These are phyloP conservation scores for Russula sp. DNA, from an alignment of 768 basidiomycete species.

Conservation along the genomic window DNA sequence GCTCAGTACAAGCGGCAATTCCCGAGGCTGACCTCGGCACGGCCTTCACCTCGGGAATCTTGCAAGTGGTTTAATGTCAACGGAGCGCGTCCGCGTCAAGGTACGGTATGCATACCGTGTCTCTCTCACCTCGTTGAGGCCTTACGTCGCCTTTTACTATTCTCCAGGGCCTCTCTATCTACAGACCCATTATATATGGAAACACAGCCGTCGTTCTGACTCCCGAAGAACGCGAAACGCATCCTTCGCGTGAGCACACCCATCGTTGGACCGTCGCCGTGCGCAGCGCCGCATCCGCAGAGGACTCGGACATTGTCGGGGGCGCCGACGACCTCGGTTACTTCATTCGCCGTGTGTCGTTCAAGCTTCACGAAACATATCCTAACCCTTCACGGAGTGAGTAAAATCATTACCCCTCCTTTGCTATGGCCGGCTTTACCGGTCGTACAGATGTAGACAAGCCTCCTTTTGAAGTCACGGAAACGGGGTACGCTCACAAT, in stretches of 20 bases:
- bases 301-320: slow-evolving; percentile 71
- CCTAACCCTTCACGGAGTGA: slow-evolving; percentile 82
- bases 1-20: not conserved
- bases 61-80: slow-evolving; percentile 30
- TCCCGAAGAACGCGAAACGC: slow-evolving; percentile 55
- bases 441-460: slow-evolving; percentile 69
- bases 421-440: not conserved
- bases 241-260: slow-evolving; percentile 67
- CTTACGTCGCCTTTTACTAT: slow-evolving; percentile 1
- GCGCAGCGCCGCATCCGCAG: slow-evolving; percentile 73
- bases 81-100: slow-evolving; percentile 73
- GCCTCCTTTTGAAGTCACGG: slow-evolving; percentile 89
- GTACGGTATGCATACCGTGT: slow-evolving; percentile 48
- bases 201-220: slow-evolving; percentile 82
- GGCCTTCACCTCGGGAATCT: not conserved
- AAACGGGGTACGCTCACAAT: slow-evolving; percentile 67
- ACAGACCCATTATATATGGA: slow-evolving; percentile 91
- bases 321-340: slow-evolving; percentile 86
- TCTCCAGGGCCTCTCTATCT: slow-evolving; percentile 73
- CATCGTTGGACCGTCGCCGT: slow-evolving; percentile 97
- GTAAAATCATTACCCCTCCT: slow-evolving; percentile 25
- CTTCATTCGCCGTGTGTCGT: slow-evolving; percentile 92
- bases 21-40: not conserved
- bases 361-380: slow-evolving; percentile 97
- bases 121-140: not conserved